These are phyloP conservation scores for Entamoeba dispar DNA, from an alignment of 208 protist genomes.

Conservation along the genomic window DNA sequence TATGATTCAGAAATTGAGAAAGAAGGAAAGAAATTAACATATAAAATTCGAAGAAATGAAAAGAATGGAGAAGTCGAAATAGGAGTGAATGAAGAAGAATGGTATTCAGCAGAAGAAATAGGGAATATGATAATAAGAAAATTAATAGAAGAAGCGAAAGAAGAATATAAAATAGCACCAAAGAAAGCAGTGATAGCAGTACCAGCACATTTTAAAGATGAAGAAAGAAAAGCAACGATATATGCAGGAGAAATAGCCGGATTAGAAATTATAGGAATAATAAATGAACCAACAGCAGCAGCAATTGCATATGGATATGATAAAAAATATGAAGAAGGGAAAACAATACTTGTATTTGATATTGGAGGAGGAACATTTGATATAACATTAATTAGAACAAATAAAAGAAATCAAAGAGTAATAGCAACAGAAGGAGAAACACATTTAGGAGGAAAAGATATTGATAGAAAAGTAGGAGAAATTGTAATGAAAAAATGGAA, in stretches of 20 bases:
- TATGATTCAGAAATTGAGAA: background rate
- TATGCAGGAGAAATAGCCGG: constrained; percentile 85
- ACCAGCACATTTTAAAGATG: constrained; percentile 96
- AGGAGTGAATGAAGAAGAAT: constrained; percentile 35
- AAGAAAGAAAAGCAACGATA: constrained; percentile 91
- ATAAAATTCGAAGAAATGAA: background rate
- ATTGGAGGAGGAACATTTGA: constrained; percentile 64
- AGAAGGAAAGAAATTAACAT: background rate
- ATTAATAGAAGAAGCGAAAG: constrained; percentile 84
- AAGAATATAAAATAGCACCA: constrained; percentile 66
- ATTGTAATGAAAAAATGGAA: constrained; percentile 4
- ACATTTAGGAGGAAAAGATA: constrained; percentile 89
- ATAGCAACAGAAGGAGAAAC: constrained; percentile 92
- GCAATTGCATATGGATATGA: constrained; percentile 85
- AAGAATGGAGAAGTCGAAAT: background rate
- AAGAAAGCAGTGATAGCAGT: constrained; percentile 83
- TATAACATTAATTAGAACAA: constrained; percentile 90
- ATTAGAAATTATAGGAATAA: constrained; percentile 89
- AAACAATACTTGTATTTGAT: constrained; percentile 69
- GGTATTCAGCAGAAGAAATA: constrained; percentile 79
- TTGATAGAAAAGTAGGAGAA: constrained; percentile 12
- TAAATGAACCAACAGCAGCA: constrained; percentile 86
- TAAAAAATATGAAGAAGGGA: constrained; percentile 46
- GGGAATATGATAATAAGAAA: constrained; percentile 76
- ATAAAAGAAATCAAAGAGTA: constrained; percentile 89